Percentiles rank a stretch among this genome's conserved stretches.
phyloP scores from a whole-genome alignment of 1,284 basidiomycete genomes.

The Pholiota adiposa region DNA sequence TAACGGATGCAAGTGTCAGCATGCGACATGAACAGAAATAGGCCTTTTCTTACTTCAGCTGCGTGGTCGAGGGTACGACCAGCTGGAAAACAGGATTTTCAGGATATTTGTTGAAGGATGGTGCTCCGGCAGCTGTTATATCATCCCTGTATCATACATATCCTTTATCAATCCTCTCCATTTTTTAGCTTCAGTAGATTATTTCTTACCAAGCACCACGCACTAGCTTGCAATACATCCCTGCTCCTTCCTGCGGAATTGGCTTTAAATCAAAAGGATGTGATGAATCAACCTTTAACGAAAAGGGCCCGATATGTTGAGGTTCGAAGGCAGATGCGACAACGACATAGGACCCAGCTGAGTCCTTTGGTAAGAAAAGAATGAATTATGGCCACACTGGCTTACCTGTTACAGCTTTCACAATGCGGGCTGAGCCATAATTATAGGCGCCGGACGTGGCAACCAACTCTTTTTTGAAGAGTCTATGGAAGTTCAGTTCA shows the following conservation, averaged over 20 bases:
- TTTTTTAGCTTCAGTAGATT: background rate
- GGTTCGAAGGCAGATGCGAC: slow-evolving; percentile 86
- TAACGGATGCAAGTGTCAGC: slow-evolving; percentile 28
- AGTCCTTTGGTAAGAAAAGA: background rate
- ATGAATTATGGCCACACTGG: slow-evolving; percentile 1
- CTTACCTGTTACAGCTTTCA: slow-evolving; percentile 61
- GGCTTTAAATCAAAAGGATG: slow-evolving; percentile 68
- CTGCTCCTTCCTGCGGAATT: slow-evolving; percentile 90
- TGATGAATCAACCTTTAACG: slow-evolving; percentile 66
- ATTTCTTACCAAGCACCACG: slow-evolving; percentile 70
- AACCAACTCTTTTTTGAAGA: slow-evolving; percentile 69
- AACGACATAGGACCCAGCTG: slow-evolving; percentile 84
- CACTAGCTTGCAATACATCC: slow-evolving; percentile 80
- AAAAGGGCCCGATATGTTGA: slow-evolving; percentile 66
- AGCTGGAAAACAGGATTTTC: slow-evolving; percentile 76
- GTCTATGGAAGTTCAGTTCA: slow-evolving; percentile 35
- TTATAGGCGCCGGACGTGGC: slow-evolving; percentile 82
- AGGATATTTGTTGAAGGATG: slow-evolving; percentile 63
- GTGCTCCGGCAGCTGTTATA: slow-evolving; percentile 65
- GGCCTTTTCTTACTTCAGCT: slow-evolving; percentile 54
- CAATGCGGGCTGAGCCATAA: slow-evolving; percentile 73
- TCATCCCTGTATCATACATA: slow-evolving; percentile 50
- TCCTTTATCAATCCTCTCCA: background rate
- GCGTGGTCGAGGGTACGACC: slow-evolving; percentile 52
- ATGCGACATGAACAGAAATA: background rate